phyloP scores from a whole-genome alignment of 805 yeast genomes.

The Lipomyces yamanashiensis region DNA sequence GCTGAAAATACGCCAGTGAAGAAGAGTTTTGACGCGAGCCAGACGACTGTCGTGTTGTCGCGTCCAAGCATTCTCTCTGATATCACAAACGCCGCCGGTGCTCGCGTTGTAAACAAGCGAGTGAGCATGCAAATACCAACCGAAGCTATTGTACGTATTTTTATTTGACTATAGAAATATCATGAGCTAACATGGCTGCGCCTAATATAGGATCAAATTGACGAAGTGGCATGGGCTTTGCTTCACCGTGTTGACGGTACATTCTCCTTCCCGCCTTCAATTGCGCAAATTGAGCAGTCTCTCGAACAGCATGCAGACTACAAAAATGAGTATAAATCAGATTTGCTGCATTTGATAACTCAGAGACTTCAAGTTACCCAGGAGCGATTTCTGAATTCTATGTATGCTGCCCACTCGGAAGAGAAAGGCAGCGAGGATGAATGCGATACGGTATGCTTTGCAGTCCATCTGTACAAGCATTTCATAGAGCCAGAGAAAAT shows the following conservation, averaged over 20 bases:
- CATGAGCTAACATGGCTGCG: neutral
- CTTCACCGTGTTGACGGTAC: slow-evolving; percentile 29
- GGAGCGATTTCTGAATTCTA: slow-evolving; percentile 22
- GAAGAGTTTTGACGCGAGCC: neutral
- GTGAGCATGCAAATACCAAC: slow-evolving; percentile 24
- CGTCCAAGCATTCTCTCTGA: slow-evolving; percentile 22
- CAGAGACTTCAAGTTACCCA: slow-evolving; percentile 27
- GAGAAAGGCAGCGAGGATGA: neutral
- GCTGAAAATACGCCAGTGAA: neutral
- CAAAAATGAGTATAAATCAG: slow-evolving; percentile 17
- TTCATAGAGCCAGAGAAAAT: slow-evolving; percentile 8
- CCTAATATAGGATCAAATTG: slow-evolving; percentile 10
- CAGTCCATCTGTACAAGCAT: slow-evolving; percentile 21
- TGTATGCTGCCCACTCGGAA: slow-evolving; percentile 20
- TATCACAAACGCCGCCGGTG: slow-evolving; percentile 19
- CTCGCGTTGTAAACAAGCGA: slow-evolving; percentile 18
- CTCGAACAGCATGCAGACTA: neutral
- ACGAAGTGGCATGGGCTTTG: slow-evolving; percentile 9
- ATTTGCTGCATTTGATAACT: slow-evolving; percentile 15
- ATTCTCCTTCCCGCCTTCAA: slow-evolving; percentile 31
- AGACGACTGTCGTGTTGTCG: slow-evolving; percentile 26
- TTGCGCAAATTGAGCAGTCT: slow-evolving; percentile 17
- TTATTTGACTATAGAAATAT: neutral
- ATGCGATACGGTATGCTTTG: slow-evolving; percentile 28
- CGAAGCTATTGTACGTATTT: slow-evolving; percentile 5